Evolutionary conservation across 78 protist species (phyloP).

Genomic region (Dictyostelium brefeldianum): DNA sequence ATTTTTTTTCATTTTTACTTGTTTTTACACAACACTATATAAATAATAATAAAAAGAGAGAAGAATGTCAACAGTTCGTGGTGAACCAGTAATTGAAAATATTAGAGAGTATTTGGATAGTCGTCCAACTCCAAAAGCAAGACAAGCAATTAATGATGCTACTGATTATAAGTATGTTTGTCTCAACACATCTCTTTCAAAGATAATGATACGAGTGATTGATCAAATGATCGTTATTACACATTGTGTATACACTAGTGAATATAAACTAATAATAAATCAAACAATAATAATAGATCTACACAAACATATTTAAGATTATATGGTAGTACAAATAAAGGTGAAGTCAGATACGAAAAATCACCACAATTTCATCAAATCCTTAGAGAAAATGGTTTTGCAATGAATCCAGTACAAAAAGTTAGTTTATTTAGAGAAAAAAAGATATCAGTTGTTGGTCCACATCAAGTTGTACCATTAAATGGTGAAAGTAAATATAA

Average conservation of each 20-base stretch:
- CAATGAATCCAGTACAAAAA: slow-evolving; percentile 24
- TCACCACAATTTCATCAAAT: slow-evolving; percentile 40
- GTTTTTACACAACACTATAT: neutral
- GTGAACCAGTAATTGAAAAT: slow-evolving; percentile 20
- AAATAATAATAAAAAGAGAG: neutral
- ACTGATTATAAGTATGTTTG: slow-evolving; percentile 14
- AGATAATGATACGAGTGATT: neutral
- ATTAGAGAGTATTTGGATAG: neutral
- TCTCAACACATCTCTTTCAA: neutral
- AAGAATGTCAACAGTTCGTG: neutral
- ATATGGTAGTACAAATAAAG: neutral
- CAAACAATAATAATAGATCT: neutral
- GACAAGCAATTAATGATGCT: slow-evolving; percentile 8
- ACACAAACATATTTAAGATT: slow-evolving; percentile 23
- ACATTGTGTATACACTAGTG: neutral
- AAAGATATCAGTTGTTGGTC: neutral
- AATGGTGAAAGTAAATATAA: slow-evolving; percentile 11
- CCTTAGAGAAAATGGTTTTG: slow-evolving; percentile 10
- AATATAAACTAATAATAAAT: neutral
- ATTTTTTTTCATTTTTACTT: neutral
- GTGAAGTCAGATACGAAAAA: slow-evolving; percentile 33
- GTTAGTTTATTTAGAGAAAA: slow-evolving; percentile 16
- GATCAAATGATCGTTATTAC: neutral
- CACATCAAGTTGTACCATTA: slow-evolving; percentile 26
- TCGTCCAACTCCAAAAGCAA: neutral